Evolutionary conservation across 129 eudicot genomes (phyloP).

Genomic region (Centella asiatica): DNA sequence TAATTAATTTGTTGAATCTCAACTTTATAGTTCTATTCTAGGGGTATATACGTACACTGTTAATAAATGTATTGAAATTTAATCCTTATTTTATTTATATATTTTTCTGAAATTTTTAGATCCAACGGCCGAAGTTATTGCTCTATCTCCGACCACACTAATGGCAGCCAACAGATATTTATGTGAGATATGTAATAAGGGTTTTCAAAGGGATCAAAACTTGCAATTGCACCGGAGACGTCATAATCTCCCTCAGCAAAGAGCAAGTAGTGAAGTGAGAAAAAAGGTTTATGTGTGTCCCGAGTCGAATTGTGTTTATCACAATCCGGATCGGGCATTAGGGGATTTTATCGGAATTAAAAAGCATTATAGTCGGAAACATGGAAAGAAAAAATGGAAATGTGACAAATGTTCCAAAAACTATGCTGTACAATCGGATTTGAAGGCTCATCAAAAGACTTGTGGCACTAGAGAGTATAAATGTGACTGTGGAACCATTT

Average conservation of each 20-base stretch:
- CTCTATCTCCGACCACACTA: constrained; percentile 74
- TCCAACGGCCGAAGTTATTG: constrained; percentile 77
- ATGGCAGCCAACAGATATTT: constrained; percentile 80
- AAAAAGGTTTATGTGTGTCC: constrained; percentile 74
- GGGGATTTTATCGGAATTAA: constrained; percentile 82
- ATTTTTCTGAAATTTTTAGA: constrained; percentile 20
- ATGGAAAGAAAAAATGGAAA: constrained; percentile 90
- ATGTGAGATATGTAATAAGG: constrained; percentile 82
- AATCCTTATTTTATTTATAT: not conserved
- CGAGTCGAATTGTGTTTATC: constrained; percentile 68
- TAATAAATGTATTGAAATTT: too few species aligned
- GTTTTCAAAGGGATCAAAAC: constrained; percentile 82
- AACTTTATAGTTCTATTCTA: too few species aligned
- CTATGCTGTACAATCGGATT: constrained; percentile 80
- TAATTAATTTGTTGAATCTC: constrained; percentile 1
- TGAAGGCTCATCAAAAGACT: constrained; percentile 88
- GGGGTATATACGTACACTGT: too few species aligned
- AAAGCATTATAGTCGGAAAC: constrained; percentile 77
- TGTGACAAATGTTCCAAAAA: constrained; percentile 76
- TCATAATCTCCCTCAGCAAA: constrained; percentile 70
- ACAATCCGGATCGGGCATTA: constrained; percentile 61
- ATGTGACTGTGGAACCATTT: constrained; percentile 82
- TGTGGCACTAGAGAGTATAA: constrained; percentile 88
- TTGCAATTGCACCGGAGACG: constrained; percentile 73
- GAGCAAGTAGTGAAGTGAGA: constrained; percentile 46